A percentile compares a stretch with the other conserved stretches of the same genome.
These are phyloP conservation scores for Moniliella sp. DNA, from an alignment of 1,284 basidiomycete genomes.

Conservation along the genomic window DNA sequence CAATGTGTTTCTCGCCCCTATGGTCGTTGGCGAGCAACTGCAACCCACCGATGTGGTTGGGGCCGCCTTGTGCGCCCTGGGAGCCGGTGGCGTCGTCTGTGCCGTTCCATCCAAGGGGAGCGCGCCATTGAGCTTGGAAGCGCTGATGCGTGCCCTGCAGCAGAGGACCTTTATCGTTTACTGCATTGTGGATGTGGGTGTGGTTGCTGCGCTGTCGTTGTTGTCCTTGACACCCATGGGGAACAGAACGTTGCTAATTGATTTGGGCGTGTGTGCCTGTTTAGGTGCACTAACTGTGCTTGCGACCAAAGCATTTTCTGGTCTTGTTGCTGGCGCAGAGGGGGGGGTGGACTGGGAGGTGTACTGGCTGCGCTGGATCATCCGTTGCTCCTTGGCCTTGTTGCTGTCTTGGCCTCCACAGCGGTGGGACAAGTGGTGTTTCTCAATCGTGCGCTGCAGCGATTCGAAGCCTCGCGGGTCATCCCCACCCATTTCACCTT, in stretches of 20 bases:
- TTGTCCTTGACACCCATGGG: conserved; percentile 44
- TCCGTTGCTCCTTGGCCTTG: conserved; percentile 22
- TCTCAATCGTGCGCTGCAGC: conserved; percentile 46
- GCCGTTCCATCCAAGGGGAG: conserved; percentile 54
- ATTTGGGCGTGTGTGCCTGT: conserved; percentile 66
- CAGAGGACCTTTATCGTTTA: conserved; percentile 31
- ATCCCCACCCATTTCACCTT: conserved; percentile 74
- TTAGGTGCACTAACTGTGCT: conserved; percentile 86
- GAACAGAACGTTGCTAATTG: conserved; percentile 53
- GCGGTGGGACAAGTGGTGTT: conserved; percentile 75
- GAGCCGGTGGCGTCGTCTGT: conserved; percentile 48
- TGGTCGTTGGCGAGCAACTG: conserved; percentile 42
- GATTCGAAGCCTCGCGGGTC: conserved; percentile 19
- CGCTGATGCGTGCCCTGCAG: no score
- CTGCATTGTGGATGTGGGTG: conserved; percentile 5
- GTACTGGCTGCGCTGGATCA: conserved; percentile 12
- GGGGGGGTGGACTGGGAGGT: conserved; percentile 8
- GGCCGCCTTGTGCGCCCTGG: conserved; percentile 22
- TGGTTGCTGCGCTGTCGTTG: conserved; percentile 8
- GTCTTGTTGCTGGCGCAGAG: conserved; percentile 41
- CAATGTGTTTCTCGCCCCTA: conserved; percentile 77
- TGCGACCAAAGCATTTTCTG: conserved; percentile 75
- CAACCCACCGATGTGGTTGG: conserved; percentile 59
- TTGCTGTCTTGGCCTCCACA: conserved; percentile 51
- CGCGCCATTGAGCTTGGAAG: no score